A percentile compares a stretch with the other conserved stretches of the same genome.
These are phyloP conservation scores for Trichosporon faecale DNA, from an alignment of 1,284 basidiomycete species.

Conservation along the genomic window DNA sequence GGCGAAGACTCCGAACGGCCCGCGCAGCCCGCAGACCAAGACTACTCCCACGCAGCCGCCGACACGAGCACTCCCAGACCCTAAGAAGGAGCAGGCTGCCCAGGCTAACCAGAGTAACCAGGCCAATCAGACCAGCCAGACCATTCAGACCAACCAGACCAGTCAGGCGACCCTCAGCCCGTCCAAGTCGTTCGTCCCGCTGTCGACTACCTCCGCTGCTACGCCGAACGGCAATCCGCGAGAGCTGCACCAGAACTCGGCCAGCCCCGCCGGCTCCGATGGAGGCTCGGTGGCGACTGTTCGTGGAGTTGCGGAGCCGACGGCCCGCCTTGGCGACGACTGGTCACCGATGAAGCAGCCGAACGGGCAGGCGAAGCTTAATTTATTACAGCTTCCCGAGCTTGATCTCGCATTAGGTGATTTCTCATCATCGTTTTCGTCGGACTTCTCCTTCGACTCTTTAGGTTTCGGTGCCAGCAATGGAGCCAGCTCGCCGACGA, in stretches of 20 bases:
- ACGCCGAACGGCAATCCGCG: background rate
- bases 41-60: background rate
- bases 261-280: constrained; percentile 23
- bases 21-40: background rate
- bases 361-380: constrained; percentile 19
- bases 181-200: background rate
- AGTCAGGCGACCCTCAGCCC: background rate
- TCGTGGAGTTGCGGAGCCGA: constrained; percentile 10
- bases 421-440: constrained; percentile 7
- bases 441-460: constrained; percentile 39
- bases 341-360: background rate
- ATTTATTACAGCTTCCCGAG: constrained; percentile 47
- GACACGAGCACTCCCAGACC: background rate
- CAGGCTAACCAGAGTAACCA: no score
- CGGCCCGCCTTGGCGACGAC: background rate
- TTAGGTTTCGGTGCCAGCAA: constrained; percentile 21
- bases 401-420: constrained; percentile 44
- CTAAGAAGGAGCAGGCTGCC: background rate
- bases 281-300: constrained; percentile 19
- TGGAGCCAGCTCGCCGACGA: constrained; percentile 32
- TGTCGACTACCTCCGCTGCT: background rate
- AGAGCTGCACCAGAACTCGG: constrained; percentile 16
- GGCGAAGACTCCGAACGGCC: background rate
- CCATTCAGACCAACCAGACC: no score
- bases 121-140: no score